phyloP scores from a whole-genome alignment of 345 rosid species.

The Gossypium turneri region DNA sequence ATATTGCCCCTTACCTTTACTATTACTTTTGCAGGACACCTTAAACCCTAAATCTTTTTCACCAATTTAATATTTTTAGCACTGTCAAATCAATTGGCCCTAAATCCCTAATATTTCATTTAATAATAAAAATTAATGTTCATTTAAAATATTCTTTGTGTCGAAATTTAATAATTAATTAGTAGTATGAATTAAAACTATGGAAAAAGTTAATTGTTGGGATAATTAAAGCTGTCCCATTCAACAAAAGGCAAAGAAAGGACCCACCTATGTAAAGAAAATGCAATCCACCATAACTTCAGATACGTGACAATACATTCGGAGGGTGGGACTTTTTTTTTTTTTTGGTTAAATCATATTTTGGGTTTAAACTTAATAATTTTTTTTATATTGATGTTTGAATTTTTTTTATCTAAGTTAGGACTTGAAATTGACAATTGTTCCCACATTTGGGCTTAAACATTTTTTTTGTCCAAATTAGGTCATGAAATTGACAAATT shows the following conservation, averaged over 20 bases:
- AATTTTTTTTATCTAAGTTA: too few relatives aligned
- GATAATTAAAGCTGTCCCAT: constrained; percentile 1
- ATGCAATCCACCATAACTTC: neutral
- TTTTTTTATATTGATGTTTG: too few relatives aligned
- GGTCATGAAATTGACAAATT: too few relatives aligned
- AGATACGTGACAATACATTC: neutral
- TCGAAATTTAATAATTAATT: neutral
- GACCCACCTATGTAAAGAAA: neutral
- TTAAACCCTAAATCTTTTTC: too few relatives aligned
- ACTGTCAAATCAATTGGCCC: neutral
- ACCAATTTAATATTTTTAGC: rapidly evolving
- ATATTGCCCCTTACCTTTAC: too few relatives aligned
- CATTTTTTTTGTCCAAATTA: too few relatives aligned
- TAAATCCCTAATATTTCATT: too few relatives aligned
- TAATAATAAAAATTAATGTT: neutral
- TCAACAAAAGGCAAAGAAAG: neutral
- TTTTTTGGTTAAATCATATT: too few relatives aligned
- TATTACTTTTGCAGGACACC: rapidly evolving
- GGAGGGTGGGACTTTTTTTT: too few relatives aligned
- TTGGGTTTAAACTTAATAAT: too few relatives aligned
- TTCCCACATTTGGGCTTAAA: rapidly evolving
- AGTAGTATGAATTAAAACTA: neutral
- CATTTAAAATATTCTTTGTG: too few relatives aligned
- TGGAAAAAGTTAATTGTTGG: neutral
- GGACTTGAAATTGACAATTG: rapidly evolving